Percentiles rank a stretch among this genome's conserved stretches.
These are phyloP conservation scores for Bretziella fagacearum DNA, from an alignment of 2,329 filamentous ascomycete species.

Conservation along the genomic window DNA sequence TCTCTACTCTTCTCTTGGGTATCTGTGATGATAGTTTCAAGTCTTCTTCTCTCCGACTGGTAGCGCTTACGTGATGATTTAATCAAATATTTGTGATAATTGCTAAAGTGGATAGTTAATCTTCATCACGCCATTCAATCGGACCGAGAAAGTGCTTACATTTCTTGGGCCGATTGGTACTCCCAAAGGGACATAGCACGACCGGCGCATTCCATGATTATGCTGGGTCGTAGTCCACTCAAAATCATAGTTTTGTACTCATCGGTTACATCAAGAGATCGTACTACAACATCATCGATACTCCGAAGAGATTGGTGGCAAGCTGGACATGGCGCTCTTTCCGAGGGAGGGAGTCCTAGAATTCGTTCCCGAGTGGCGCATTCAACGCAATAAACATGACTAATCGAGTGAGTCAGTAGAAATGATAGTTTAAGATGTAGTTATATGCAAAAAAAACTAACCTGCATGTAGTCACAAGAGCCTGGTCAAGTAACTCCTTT, in stretches of 20 bases:
- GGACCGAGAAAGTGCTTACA: no score
- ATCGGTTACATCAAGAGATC: conserved; percentile 60
- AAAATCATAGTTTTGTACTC: conserved; percentile 81
- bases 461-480: conserved; percentile 84
- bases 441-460: conserved; percentile 20
- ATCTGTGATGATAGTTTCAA: conserved; percentile 61
- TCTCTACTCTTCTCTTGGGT: conserved; percentile 30
- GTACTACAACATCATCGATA: conserved; percentile 57
- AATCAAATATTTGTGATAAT: conserved; percentile 58
- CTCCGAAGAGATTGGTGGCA: conserved; percentile 52
- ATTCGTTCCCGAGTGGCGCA: conserved; percentile 54
- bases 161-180: conserved; percentile 71
- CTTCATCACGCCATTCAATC: no score
- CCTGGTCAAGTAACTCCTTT: conserved; percentile 47
- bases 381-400: conserved; percentile 69
- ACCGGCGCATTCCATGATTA: conserved; percentile 75
- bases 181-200: conserved; percentile 69
- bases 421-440: background rate
- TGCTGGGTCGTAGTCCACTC: conserved; percentile 61
- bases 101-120: no score
- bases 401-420: conserved; percentile 22
- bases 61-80: conserved; percentile 58
- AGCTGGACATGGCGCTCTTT: conserved; percentile 49
- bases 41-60: conserved; percentile 39
- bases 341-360: conserved; percentile 23